A percentile compares a stretch with the other conserved stretches of the same genome.
These are phyloP conservation scores for Cairneyella variabilis DNA, from an alignment of 495 filamentous ascomycete genomes.

Conservation along the genomic window DNA sequence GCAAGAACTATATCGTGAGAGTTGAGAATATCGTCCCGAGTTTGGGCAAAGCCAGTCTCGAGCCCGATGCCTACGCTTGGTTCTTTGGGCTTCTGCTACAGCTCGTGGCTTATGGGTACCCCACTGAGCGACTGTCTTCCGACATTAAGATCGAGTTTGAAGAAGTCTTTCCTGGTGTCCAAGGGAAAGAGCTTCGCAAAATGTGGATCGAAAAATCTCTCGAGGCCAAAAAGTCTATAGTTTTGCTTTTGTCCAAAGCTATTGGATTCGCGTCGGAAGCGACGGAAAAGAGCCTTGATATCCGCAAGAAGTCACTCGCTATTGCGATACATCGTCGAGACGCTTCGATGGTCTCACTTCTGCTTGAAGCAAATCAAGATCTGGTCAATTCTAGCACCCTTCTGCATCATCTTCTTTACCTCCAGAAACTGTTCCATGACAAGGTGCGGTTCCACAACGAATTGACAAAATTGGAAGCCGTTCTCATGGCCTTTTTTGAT, in stretches of 20 bases:
- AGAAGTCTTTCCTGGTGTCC: not conserved
- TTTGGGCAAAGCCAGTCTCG: not conserved
- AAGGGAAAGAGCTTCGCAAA: not conserved
- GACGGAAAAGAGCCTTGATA: not conserved
- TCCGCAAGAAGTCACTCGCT: not conserved
- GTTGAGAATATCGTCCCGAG: not conserved
- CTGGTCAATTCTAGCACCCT: not conserved
- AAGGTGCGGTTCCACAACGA: not conserved
- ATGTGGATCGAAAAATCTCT: not conserved
- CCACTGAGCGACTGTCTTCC: not conserved
- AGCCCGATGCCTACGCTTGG: not conserved
- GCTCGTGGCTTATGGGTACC: not conserved
- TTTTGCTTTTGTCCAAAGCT: not conserved
- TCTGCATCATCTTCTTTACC: no score
- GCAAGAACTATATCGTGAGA: no score
- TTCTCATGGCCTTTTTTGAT: not conserved
- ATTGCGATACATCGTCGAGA: not conserved
- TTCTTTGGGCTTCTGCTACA: not conserved
- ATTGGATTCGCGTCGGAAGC: not conserved
- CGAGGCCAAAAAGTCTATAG: not conserved
- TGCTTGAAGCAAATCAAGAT: not conserved
- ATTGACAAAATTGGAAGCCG: not conserved
- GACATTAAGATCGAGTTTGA: not conserved
- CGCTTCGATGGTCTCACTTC: not conserved
- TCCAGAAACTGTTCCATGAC: no score